Base-by-base conservation (phyloP, 1,284 basidiomycete species). In the Ustilago vetiveriae region DNA sequence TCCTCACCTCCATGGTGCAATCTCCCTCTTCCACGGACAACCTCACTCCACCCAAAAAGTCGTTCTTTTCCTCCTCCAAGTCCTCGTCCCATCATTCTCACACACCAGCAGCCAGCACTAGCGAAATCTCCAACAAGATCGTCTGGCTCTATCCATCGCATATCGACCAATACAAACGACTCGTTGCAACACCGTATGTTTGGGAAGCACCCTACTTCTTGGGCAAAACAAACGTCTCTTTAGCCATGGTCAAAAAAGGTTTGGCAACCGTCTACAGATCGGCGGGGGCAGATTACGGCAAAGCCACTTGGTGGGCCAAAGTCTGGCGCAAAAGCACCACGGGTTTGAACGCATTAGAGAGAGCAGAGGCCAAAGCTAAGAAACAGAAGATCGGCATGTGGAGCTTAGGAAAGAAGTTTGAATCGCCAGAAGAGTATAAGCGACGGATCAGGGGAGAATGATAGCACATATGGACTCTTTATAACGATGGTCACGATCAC, bases 151-250 rank as follows among this genome's bases (percentile, higher is more conserved):
- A 71, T 11, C 59, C 74, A 3, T 74, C 78, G 10, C 79, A 80
- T 41, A 68, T 82, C 16, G 80, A 82, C 39, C 80, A 82, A 58
- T 82, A 82, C 67, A 68, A 75, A 40, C 49, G 80, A 1, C 53
- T 82, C 10, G 79, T 81, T 11, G 80, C 73, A 5, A 79, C 76
- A 16, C 77, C 79, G 2, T 82, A 82, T 52, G 76, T 82, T 6
- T 80, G 58, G 64, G 29, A 55, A 13, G 29, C 64, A 14, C 80
- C 80, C 3, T 82, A 82, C 57, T 35, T 82, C 7, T 62, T 79
- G 10, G 79, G 79, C 17, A 71, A 72, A 27, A 80, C 79, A 0
- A 81, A 82, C 36, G 77, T 82, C 7, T 76, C 75, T 7, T 52
- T 78, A 17, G 43, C 51, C 7, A 67, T 82, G 50, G 75, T 81